A percentile compares a stretch with the other conserved stretches of the same genome.
phyloP scores from a whole-genome alignment of 2,329 filamentous ascomycete species.

The Penicillium sp. region DNA sequence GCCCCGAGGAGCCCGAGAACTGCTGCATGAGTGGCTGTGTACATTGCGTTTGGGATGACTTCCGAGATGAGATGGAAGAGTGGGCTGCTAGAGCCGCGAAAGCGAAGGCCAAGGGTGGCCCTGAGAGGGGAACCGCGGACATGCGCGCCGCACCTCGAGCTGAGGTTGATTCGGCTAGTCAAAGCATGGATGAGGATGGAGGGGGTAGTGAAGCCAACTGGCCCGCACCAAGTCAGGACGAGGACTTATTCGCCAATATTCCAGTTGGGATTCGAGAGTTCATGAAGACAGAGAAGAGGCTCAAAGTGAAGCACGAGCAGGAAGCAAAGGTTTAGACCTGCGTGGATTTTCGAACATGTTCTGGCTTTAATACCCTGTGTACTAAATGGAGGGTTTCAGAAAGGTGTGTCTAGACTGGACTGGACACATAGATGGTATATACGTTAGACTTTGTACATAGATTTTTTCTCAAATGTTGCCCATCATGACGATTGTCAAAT shows the following conservation, averaged over 20 bases:
- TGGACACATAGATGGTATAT: conserved; percentile 17
- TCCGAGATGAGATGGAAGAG: conserved; percentile 86
- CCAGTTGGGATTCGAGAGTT: conserved; percentile 94
- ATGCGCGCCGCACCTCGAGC: conserved; percentile 34
- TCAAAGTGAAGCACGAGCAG: conserved; percentile 71
- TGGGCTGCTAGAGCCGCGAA: conserved; percentile 69
- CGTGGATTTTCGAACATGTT: not conserved
- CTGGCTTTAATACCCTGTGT: conserved; percentile 13
- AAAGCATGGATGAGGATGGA: conserved; percentile 77
- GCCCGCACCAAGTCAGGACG: conserved; percentile 45
- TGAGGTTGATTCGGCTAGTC: conserved; percentile 51
- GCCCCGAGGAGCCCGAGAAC: conserved; percentile 88
- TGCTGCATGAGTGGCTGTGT: conserved; percentile 99
- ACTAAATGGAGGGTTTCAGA: conserved; percentile 1
- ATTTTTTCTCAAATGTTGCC: not conserved
- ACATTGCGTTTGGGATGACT: conserved; percentile 94
- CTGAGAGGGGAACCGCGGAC: conserved; percentile 29
- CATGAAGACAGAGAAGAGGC: conserved; percentile 91
- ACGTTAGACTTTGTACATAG: conserved; percentile 5
- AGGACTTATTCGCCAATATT: conserved; percentile 74
- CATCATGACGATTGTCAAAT: not conserved
- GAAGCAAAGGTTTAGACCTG: conserved; percentile 35
- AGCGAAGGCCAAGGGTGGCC: conserved; percentile 50
- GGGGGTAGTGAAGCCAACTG: conserved; percentile 72
- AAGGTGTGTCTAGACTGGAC: not conserved